Evolutionary conservation across 2,329 filamentous ascomycete species (phyloP), one percentile per base, ranked within the genome.

Genomic region (Penicillium italicum): DNA sequence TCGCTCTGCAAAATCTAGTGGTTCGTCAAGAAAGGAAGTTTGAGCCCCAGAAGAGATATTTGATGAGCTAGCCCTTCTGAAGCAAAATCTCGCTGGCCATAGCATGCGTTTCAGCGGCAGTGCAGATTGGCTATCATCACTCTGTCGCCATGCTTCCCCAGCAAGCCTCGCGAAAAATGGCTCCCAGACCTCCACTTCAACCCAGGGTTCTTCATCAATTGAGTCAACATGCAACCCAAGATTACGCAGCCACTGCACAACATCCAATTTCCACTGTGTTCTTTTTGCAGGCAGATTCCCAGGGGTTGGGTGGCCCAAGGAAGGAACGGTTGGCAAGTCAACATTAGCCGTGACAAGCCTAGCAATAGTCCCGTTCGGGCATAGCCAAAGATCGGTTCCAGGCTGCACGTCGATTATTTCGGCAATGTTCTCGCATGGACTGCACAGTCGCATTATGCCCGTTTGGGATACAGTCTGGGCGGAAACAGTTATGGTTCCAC

Each of bases 11-110:
- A 78, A 77, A 24, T 72, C 69, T 49, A 79, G 62, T 34, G 77
- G 76, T 56, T 77, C 74, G 48, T 69, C 57, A 16, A 57, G 48
- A 45, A 67, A 56, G 11, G 62, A 52, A 42, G 50, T 43, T 41
- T 66, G 56, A 3, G 62, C 43, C 45, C 46, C 60, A 40, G 66
- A 64, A 37, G 57, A 57, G 18, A 53, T 42, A n/a, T 51, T 57
- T 43, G 58, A 50, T 22, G 55, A 47, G n/a, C 60, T 67, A 40
- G 62, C 62, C 46, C 74, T 70, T 53, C 61, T 66, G 58, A 79
- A 79, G 62, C 74, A 77, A 56, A 75, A 73, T 22, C 68, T 65
- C 30, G 74, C 72, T 20, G 77, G 77, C 77, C 77, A 79, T 48
- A 76, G 64, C 50, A 78, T 72, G 24, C 73, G 72, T 60, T 73